These are phyloP conservation scores for Sclerotinia sclerotiorum DNA, from an alignment of 2,329 filamentous ascomycete species.

Conservation along the genomic window DNA sequence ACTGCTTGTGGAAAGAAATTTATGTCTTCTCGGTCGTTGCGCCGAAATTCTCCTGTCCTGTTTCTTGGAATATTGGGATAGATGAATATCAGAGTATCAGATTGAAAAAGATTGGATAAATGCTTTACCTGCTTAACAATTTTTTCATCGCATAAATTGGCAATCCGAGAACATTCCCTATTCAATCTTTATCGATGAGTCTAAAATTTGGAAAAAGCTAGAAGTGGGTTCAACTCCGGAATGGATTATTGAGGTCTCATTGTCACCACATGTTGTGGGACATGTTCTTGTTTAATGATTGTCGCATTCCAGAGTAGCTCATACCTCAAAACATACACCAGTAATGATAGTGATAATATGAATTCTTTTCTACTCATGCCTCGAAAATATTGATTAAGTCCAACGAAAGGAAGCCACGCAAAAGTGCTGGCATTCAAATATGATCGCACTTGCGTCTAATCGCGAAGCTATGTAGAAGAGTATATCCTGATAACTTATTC, in stretches of 20 bases:
- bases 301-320: too few relatives aligned
- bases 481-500: background rate
- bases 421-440: background rate
- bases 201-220: background rate
- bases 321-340: background rate
- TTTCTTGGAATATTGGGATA: background rate
- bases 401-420: background rate
- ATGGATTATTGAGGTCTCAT: background rate
- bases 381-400: background rate
- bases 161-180: too few relatives aligned
- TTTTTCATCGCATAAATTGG: background rate
- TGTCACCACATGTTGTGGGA: background rate
- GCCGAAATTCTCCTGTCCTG: background rate
- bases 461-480: background rate
- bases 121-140: background rate
- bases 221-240: background rate
- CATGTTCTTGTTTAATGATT: too few relatives aligned
- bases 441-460: background rate
- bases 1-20: background rate
- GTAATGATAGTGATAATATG: background rate
- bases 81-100: background rate
- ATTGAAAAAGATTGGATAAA: conserved; percentile 4
- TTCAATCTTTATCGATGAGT: background rate
- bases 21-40: background rate
- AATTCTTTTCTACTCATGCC: background rate